phyloP scores from a whole-genome alignment of 2,329 filamentous ascomycete species.

The Elsinoe ampelina region DNA sequence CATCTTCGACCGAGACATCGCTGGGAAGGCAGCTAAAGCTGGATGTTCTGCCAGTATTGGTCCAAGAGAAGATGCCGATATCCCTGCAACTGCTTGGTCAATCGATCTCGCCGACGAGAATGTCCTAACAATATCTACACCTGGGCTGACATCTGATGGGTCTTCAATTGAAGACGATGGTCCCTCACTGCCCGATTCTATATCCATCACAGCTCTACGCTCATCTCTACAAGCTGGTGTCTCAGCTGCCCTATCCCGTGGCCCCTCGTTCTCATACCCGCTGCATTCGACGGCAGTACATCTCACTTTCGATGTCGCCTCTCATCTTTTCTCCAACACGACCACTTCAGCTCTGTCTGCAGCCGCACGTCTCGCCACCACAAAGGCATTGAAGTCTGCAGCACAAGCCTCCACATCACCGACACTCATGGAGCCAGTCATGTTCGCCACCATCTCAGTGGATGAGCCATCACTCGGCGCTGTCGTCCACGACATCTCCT shows the following conservation, averaged over 20 bases:
- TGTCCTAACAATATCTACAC: conserved; percentile 48
- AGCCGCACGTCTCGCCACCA: conserved; percentile 59
- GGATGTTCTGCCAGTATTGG: conserved; percentile 61
- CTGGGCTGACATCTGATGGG: conserved; percentile 36
- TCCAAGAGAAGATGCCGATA: conserved; percentile 41
- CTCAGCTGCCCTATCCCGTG: conserved; percentile 72
- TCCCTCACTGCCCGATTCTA: conserved; percentile 45
- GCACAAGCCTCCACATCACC: conserved; percentile 44
- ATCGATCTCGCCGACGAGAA: conserved; percentile 57
- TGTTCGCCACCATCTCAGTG: conserved; percentile 78
- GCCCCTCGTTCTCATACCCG: conserved; percentile 70
- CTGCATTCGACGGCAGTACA: conserved; percentile 66
- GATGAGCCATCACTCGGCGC: conserved; percentile 72
- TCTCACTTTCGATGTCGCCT: conserved; percentile 56
- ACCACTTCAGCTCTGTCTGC: conserved; percentile 59
- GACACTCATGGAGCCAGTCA: conserved; percentile 81
- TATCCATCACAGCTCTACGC: conserved; percentile 42
- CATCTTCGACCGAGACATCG: conserved; percentile 68
- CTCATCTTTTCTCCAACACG: conserved; percentile 58
- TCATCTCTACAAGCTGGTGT: conserved; percentile 65
- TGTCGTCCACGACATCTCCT: conserved; percentile 73
- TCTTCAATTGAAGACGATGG: conserved; percentile 32
- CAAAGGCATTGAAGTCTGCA: conserved; percentile 57
- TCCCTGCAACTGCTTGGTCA: conserved; percentile 27
- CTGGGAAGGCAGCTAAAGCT: conserved; percentile 69